Base-by-base conservation (phyloP, 768 basidiomycete genomes). In the Suillus sp. region DNA sequence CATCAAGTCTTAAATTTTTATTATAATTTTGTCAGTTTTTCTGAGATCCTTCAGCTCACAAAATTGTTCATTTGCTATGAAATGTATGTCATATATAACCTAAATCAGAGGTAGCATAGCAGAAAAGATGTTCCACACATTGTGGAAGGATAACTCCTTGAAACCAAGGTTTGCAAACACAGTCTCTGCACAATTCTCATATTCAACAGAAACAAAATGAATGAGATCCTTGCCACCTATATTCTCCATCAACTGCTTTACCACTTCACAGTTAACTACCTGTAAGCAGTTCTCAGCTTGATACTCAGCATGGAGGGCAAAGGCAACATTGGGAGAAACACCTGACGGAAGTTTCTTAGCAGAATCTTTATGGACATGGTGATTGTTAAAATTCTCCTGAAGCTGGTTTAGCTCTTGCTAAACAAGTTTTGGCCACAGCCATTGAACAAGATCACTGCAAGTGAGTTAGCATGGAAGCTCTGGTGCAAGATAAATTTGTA, bases 401-500 rank as follows among this genome's bases (percentile, higher is more conserved):
- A 75, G 56, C 8, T 65, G n/a, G 30, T 71, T 61, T 7, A 75
- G 66, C 40, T 72, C 73, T 32, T 62, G 54, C 34, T 70, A 73
- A 18, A 77, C 64, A 0, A 76, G 58, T 3, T 38, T 64, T 11
- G 72, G 67, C 75, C 75, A 77, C 3, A 77, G 62, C 74, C 74
- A 77, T 50, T 68, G 67, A 6, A 69, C 65, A 34, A 76, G 69
- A 10, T 69, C 25, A 55, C 75, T 77, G 30, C 2, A 38, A 61
- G 48, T 38, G 53, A 34, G 13, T 25, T 25, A 51, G 14, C 20
- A 60, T 7, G 22, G 32, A 2, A 30, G 45, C 18, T 48, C 22
- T 14, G 14, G 43, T 4, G 2, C 43, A 9, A 45, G 10, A 30
- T 47, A 27, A 27, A n/a, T 16, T 57, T 9, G 7, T 45, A 34